Conservation (phyloP, 2,329 filamentous ascomycete genomes). For the Sporothrix protearum region DNA sequence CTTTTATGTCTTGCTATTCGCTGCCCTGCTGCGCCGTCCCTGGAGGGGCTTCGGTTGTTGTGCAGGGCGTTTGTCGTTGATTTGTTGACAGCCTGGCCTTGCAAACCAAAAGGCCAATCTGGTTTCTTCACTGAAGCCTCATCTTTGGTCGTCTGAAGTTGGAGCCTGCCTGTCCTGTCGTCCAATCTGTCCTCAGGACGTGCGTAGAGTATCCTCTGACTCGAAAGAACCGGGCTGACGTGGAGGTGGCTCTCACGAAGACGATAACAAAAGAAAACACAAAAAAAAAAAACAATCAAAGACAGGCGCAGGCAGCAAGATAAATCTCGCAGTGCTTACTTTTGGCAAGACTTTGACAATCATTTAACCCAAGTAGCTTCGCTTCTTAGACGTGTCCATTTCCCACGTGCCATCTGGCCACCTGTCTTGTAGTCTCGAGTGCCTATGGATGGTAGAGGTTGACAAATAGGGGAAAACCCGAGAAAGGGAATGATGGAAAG, state of each 20-base stretch:
- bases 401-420: background rate
- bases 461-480: background rate
- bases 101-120: background rate
- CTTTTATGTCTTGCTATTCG: conserved; percentile 3
- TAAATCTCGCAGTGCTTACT: background rate
- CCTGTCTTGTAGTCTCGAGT: background rate
- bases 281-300: background rate
- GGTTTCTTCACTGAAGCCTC: background rate
- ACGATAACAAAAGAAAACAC: no score
- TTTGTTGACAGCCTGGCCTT: conserved; percentile 12
- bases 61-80: background rate
- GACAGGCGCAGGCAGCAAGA: background rate
- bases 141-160: background rate
- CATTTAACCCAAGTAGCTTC: background rate
- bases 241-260: background rate
- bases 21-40: background rate
- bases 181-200: background rate
- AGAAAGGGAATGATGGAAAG: background rate
- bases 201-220: background rate
- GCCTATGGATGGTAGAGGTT: background rate
- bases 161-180: background rate
- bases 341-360: background rate
- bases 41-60: no score
- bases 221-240: background rate
- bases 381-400: background rate